phyloP scores from a whole-genome alignment of 164 flowering plant species.

The Vitis riparia region DNA sequence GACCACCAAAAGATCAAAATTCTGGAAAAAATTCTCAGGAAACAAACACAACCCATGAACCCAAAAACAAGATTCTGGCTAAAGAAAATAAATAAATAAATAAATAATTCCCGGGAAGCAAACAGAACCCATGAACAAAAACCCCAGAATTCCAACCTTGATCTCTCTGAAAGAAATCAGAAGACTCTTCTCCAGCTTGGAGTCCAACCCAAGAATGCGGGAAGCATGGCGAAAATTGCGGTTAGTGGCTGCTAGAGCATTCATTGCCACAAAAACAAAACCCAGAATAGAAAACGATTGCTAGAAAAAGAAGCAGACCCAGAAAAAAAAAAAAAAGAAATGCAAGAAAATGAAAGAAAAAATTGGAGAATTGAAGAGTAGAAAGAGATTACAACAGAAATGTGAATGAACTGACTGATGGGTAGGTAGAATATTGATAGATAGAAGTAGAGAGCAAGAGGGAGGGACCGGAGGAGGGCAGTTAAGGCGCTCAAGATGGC shows the following conservation, averaged over 20 bases:
- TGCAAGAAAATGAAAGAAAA: neutral
- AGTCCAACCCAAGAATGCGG: conserved; percentile 70
- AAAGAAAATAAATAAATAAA: no score
- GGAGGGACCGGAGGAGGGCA: neutral
- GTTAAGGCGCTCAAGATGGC: no score
- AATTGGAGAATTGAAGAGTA: neutral
- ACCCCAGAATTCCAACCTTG: conserved; percentile 37
- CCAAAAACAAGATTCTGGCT: neutral
- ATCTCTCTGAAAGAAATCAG: conserved; percentile 77
- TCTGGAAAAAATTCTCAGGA: neutral
- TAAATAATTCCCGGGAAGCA: neutral
- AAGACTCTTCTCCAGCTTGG: conserved; percentile 71
- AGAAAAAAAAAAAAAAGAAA: neutral
- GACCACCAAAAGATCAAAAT: neutral
- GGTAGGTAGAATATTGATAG: neutral
- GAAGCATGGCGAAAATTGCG: conserved; percentile 68
- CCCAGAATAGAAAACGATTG: neutral
- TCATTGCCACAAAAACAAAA: conserved; percentile 34
- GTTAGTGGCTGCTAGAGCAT: conserved; percentile 73
- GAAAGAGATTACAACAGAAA: neutral
- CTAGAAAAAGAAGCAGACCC: neutral
- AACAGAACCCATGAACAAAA: conserved; percentile 3
- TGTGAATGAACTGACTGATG: neutral
- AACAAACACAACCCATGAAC: conserved; percentile 9
- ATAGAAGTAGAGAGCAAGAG: neutral